Percentiles rank a stretch among this genome's conserved stretches.
Conservation (phyloP, 164 flowering plant species). For the Nelumbo lutea region DNA sequence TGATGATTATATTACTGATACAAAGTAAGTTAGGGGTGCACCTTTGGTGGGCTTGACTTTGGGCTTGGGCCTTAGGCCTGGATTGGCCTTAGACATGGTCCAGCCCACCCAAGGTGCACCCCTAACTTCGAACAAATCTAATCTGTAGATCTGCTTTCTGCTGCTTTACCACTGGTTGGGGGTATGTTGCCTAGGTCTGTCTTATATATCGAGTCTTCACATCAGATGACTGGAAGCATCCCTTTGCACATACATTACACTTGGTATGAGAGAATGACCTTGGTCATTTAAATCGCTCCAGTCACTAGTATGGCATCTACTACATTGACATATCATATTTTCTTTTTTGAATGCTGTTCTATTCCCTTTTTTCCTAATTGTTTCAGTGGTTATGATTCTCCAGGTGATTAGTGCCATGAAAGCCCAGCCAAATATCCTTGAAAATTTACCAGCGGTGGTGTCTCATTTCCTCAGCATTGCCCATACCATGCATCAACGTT, state of each 20-base stretch:
- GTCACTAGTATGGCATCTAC: not conserved
- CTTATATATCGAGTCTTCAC: not conserved
- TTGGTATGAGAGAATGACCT: not conserved
- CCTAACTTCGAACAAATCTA: not conserved
- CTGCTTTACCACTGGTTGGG: not conserved
- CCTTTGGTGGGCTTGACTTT: too few relatives aligned
- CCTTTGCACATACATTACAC: not conserved
- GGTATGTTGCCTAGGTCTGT: not conserved
- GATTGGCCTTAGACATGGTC: too few relatives aligned
- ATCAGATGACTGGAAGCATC: not conserved
- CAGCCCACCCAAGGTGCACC: too few relatives aligned
- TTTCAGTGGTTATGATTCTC: slow-evolving; percentile 5
- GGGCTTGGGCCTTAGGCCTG: too few relatives aligned
- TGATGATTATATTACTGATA: too few relatives aligned
- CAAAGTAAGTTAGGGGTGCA: too few relatives aligned
- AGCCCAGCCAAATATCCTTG: slow-evolving; percentile 65
- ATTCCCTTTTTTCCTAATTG: not conserved
- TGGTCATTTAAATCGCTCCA: not conserved
- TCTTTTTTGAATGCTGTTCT: not conserved
- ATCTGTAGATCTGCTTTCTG: not conserved
- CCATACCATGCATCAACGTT: slow-evolving; percentile 78
- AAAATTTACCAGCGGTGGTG: slow-evolving; percentile 39
- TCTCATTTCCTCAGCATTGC: slow-evolving; percentile 69
- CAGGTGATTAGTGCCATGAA: slow-evolving; percentile 79
- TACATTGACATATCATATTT: not conserved